phyloP scores from a whole-genome alignment of 805 yeast species.

The Teunomyces barrocoloradensis region DNA sequence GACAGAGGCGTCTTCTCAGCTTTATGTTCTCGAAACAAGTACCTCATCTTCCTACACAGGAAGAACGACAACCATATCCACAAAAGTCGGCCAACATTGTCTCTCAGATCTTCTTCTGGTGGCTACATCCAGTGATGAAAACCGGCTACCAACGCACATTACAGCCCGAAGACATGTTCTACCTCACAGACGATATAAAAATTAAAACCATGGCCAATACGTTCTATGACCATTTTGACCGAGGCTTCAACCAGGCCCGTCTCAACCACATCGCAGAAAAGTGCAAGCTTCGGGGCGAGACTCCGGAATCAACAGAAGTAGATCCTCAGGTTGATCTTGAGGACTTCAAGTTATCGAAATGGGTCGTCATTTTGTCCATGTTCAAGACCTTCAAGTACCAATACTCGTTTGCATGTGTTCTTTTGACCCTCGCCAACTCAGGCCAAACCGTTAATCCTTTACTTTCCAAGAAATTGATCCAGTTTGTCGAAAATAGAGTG shows the following conservation, averaged over 20 bases:
- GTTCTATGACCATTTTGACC: constrained; percentile 19
- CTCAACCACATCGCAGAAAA: constrained; percentile 21
- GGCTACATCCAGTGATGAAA: constrained; percentile 62
- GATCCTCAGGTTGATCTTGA: constrained; percentile 23
- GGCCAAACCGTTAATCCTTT: constrained; percentile 33
- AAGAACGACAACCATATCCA: constrained; percentile 50
- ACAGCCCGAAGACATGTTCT: constrained; percentile 58
- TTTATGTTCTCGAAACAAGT: constrained; percentile 36
- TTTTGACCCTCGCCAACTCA: constrained; percentile 22
- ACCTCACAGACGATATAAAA: constrained; percentile 31
- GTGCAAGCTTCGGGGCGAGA: constrained; percentile 23
- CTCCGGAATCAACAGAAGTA: constrained; percentile 19
- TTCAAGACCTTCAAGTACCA: constrained; percentile 30
- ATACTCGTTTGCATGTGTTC: constrained; percentile 20
- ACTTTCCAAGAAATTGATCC: constrained; percentile 35
- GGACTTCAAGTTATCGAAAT: constrained; percentile 29
- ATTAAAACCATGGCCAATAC: constrained; percentile 29
- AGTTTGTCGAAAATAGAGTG: constrained; percentile 29
- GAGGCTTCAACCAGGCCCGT: constrained; percentile 10
- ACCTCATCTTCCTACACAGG: constrained; percentile 50
- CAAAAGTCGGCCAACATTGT: constrained; percentile 35
- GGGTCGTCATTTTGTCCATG: constrained; percentile 15
- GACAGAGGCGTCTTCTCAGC: constrained; percentile 34
- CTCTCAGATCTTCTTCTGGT: constrained; percentile 54
- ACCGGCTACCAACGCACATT: constrained; percentile 74